Base-by-base conservation (phyloP, 164 flowering plant species). In the Nelumbo lutea region DNA sequence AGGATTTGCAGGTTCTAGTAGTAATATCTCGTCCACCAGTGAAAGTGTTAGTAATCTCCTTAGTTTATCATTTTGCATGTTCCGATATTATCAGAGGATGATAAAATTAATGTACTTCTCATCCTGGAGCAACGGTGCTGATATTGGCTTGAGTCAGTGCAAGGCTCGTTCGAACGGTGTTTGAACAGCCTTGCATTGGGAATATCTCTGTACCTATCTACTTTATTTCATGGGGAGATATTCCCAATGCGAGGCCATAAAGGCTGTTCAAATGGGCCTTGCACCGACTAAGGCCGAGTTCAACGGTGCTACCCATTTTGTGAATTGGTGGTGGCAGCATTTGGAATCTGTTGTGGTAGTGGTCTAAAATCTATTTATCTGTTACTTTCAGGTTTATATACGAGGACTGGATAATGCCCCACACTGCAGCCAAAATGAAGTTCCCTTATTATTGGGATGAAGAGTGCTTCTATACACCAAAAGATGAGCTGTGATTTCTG, bases 361-460 rank as follows among this genome's bases (percentile, higher is more conserved):
- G 61, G 38, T 53, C 62, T 51, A 41, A 59, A 50, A 11, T 4
- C 2, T 27, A 8, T 39, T 43, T 14, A 10, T 9, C 10, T 42
- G 27, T 63, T 13, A 4, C 11, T 76, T 80, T 61, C 87, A 91
- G 96, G 82, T 91, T 94, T 79, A 80, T 82, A 40, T 94, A 94
- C 47, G 79, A 86, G 40, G 96, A 87, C 62, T 94, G 98, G 98
- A 71, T 56, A 66, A 84, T 94, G 97, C 97, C 97, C 43, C 98
- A 94, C 71, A 81, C 84, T 75, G 96, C 97, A 63, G 91, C 97
- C 46, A 86, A 79, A 77, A 63, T 91, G 79, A 90, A 82, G 82
- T 90, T 73, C 66, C 98, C 98, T n/a, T 87, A 80, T 78, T 84
- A 81, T 50, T 91, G 98, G 98, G 98, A 94, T 70, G 90, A 90